Base-by-base conservation (phyloP, 2,329 filamentous ascomycete genomes). In the Juglanconis juglandina region DNA sequence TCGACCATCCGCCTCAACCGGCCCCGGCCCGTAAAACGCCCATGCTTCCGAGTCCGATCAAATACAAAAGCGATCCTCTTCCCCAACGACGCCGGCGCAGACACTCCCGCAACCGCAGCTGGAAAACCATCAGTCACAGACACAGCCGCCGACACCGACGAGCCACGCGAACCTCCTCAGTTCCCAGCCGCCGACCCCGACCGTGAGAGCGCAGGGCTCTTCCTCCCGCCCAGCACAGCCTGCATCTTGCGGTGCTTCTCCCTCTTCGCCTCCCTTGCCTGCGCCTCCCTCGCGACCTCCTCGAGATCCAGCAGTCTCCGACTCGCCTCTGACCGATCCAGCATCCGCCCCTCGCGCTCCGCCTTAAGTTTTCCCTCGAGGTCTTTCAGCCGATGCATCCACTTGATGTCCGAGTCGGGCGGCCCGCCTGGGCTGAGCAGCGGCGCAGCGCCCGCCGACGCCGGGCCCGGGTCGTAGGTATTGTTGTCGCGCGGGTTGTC, bases 341-440 rank as follows among this genome's bases (percentile, higher is more conserved):
- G 79, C 56, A 96, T 79, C 49, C 95, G 80, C 1, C 88, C 92
- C 74, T 98, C 95, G 13, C 95, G 80, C 76, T 99, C 95, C 50
- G 90, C 87, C 73, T 96, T 96, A 17, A 99, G 80, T 67, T 96
- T 86, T 66, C 88, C 84, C 78, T 99, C 95, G 66, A 98, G 79
- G 71, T 98, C 93, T 60, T 91, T 87, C 39, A 98, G 80, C 6
- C 95, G 80, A 64, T 96, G 85, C 65, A 96, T 87, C 91, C 92
- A 96, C 66, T 89, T 86, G 65, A 90, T 88, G 67, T 94, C 89
- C 44, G 6, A 66, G 7, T 66, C 69, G 37, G 64, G n/a, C 42
- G 62, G 51, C 30, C 66, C 63, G 5, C 78, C 74, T 34, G 76
- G 67, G 4, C 74, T 72, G 7, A 71, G 41, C 4, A 56, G 41